Evolutionary conservation across 1,284 basidiomycete genomes (phyloP).

Genomic region (Phellopilus nigrolimitatus): DNA sequence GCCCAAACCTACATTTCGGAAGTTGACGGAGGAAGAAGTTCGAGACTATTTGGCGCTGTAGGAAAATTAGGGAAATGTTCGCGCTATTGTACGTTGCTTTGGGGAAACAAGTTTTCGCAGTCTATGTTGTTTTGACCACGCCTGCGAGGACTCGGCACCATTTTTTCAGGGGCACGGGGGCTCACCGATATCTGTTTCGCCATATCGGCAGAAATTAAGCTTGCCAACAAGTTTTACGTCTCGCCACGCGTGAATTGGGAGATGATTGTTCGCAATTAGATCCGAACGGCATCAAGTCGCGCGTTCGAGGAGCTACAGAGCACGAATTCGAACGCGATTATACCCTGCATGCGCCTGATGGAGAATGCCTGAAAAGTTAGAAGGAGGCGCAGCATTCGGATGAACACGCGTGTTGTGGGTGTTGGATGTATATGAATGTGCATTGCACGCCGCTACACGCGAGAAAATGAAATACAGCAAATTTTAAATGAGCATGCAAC

Average conservation of each 20-base stretch:
- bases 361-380: background rate
- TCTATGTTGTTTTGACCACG: constrained; percentile 6
- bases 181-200: background rate
- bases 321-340: background rate
- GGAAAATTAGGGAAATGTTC: constrained; percentile 21
- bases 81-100: constrained; percentile 25
- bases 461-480: too few relatives aligned
- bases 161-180: background rate
- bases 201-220: constrained; percentile 4
- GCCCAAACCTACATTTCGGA: constrained; percentile 85
- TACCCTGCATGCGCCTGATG: constrained; percentile 1
- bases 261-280: background rate
- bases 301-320: background rate
- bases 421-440: too few relatives aligned
- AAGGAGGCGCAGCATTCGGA: background rate
- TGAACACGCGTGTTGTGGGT: background rate
- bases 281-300: background rate
- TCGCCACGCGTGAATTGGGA: background rate
- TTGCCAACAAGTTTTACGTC: constrained; percentile 5
- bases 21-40: constrained; percentile 91
- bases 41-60: constrained; percentile 87
- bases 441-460: too few relatives aligned
- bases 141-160: background rate
- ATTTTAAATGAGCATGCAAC: too few relatives aligned
- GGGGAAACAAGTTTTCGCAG: constrained; percentile 8